Evolutionary conservation across 1,139 yeast genomes (phyloP), one percentile per base, ranked within the genome.

Genomic region (Wickerhamomyces sp.): DNA sequence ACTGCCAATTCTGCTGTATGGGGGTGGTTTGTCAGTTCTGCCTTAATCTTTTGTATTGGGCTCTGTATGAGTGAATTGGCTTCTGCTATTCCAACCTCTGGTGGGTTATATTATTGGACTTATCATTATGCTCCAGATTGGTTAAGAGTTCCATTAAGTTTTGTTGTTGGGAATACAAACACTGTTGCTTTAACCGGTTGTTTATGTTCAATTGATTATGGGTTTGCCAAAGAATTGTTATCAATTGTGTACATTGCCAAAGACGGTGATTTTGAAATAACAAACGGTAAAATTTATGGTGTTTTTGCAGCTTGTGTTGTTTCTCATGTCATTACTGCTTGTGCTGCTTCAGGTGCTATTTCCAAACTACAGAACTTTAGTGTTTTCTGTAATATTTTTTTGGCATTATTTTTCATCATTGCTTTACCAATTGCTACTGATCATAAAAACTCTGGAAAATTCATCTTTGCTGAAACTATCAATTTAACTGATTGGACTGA

Each of bases 81-180:
- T 1, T 75, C 82, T 36, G 76, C 86, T 26, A 79, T 80, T 60
- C 89, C 90, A 43, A 82, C 90, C 6, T 74, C 83, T 30, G 89
- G 90, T 47, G 90, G 89, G 7, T 68, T 82, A 58, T 82, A 81
- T 62, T 81, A 66, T 54, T 75, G 76, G 79, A 74, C 80, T 10
- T 72, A 64, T 52, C 67, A 71, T 56, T 75, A 73, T 51, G 72
- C 82, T 7, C 81, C 79, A 4, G 66, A 64, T 39, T 54, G 52
- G 26, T 47, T 64, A 45, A 58, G 69, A 56, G 63, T 67, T 30
- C 69, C 73, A 14, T 56, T 76, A 15, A 71, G 78, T 34, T 78
- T 70, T 53, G 57, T 82, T 39, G 77, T 81, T 50, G 84, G 83
- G 2, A 72, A 75, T 54, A 68, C 78, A 30, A 78, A 77, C 60